Conservation (phyloP, 495 filamentous ascomycete genomes). For the Elasticomyces elasticus region DNA sequence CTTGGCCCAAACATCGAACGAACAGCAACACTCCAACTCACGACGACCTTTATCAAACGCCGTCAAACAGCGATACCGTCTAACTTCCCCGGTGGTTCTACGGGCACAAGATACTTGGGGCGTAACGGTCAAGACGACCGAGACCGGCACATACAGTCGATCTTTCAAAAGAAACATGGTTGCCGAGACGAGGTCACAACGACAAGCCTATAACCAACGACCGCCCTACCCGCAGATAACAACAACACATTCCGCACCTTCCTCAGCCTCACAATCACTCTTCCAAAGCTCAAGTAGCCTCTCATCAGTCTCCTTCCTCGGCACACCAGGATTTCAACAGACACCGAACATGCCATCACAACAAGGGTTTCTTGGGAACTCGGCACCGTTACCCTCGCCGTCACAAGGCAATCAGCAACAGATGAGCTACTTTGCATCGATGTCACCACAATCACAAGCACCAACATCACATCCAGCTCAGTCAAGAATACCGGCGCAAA, state of each 20-base stretch:
- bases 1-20: background rate
- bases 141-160: background rate
- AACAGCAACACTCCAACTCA: background rate
- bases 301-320: conserved; percentile 19
- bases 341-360: background rate
- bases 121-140: background rate
- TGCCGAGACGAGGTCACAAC: conserved; percentile 15
- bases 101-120: background rate
- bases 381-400: conserved; percentile 31
- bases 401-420: conserved; percentile 20
- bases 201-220: conserved; percentile 15
- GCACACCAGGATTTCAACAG: conserved; percentile 5
- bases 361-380: conserved; percentile 1
- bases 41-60: background rate
- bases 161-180: background rate
- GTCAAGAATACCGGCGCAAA: conserved; percentile 10
- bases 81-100: too few species aligned
- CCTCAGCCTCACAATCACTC: conserved; percentile 20
- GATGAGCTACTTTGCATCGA: conserved; percentile 20
- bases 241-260: conserved; percentile 10
- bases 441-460: conserved; percentile 4
- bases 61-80: background rate
- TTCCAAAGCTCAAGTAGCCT: conserved; percentile 29
- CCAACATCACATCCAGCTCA: conserved; percentile 11
- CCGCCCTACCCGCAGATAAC: conserved; percentile 14